Evolutionary conservation across 2,329 filamentous ascomycete species (phyloP), one percentile per base, ranked within the genome.

Genomic region (Sphaceloma murrayae): DNA sequence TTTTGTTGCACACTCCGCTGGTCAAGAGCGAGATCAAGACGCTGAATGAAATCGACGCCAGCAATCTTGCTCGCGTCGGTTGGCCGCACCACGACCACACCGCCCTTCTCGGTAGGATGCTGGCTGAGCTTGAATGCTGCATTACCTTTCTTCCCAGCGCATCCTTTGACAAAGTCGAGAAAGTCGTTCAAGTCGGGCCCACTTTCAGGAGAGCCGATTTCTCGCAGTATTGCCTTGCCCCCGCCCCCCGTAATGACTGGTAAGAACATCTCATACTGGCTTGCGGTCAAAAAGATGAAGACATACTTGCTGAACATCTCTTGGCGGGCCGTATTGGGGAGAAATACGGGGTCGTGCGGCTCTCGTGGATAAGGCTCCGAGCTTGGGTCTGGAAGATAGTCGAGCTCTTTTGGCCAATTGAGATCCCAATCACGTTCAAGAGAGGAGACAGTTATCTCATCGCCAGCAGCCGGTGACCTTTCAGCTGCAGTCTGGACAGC

Each of bases 1-100:
- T 82, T 87, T 57, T 95, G 87, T 53, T 89, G 79, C 43, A 95
- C 80, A 2, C 87, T 79, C 3, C 86, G 77, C 58, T 94, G 87
- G 49, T 87, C 81, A 9, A 93, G 72, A 34, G 77, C 70, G 14
- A 80, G 60, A 2, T 87, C 83, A 11, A 93, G 75, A 16, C 34
- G 33, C 16, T 47, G 43, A 22, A 54, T 46, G 42, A 59, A 51
- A 7, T 43, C 34, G 14, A 19, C 43, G 9, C 32, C 33, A 47
- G 47, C 50, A 31, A 48, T 38, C 21, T 48, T 46, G 11, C 78
- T 74, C 32, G 69, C 71, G 7, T 78, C 72, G 16, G 78, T 68
- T 52, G 81, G 82, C 36, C 82, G 78, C 33, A 95, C 83, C 17
- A 93, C 74, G 5, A 94, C 79, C 1, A 91, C 82, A 0, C 84